Conservation (phyloP, 192 early-diverging fungal genomes). For the Irineochytrium annulatum region DNA sequence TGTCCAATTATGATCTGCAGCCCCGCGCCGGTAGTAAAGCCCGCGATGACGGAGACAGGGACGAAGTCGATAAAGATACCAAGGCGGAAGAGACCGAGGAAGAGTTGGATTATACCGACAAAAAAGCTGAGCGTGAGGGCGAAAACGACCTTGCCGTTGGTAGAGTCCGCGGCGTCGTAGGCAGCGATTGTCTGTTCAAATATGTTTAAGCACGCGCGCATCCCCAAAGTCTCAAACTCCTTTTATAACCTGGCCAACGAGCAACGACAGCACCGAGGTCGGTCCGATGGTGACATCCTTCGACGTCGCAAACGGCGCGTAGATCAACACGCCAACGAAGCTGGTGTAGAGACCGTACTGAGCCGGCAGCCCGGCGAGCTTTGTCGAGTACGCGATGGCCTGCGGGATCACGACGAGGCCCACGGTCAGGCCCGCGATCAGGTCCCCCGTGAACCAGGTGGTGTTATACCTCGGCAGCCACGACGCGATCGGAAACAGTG, state of each 20-base stretch:
- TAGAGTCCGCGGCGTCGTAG: constrained; percentile 21
- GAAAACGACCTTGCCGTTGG: constrained; percentile 38
- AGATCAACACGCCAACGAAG: constrained; percentile 65
- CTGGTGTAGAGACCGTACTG: constrained; percentile 74
- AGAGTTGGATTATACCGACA: constrained; percentile 64
- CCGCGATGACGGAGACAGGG: constrained; percentile 62
- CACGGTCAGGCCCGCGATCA: constrained; percentile 70
- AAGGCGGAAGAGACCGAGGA: constrained; percentile 74
- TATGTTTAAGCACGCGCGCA: no score
- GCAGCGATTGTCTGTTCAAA: constrained; percentile 49
- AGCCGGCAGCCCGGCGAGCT: constrained; percentile 66
- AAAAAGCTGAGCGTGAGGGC: constrained; percentile 64
- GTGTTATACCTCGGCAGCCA: constrained; percentile 59
- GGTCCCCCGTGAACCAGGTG: constrained; percentile 64
- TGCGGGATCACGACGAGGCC: constrained; percentile 73
- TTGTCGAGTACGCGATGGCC: constrained; percentile 60
- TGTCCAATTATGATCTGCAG: constrained; percentile 78
- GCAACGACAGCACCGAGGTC: constrained; percentile 72
- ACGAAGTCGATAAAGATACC: constrained; percentile 88
- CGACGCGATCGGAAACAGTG: constrained; percentile 43
- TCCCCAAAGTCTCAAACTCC: no score
- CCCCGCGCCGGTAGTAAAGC: constrained; percentile 83
- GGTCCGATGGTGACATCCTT: constrained; percentile 73
- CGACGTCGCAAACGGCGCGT: constrained; percentile 69
- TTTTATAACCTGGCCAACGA: constrained; percentile 73